Base-by-base conservation (phyloP, 768 basidiomycete species). In the Gelatoporia subvermispora region DNA sequence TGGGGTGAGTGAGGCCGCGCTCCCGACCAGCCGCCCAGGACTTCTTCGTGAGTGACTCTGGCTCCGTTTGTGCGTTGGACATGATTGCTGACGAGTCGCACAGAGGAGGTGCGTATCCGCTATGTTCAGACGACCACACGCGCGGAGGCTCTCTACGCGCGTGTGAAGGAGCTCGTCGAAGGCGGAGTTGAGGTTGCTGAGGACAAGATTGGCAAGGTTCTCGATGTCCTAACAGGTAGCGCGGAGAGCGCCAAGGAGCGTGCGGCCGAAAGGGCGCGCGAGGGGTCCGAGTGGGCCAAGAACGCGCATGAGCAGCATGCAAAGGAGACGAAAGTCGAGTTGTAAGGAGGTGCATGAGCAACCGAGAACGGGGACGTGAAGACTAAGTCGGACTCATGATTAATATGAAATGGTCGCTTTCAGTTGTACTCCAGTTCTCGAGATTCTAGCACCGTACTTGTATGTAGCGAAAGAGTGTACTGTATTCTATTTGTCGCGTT, bases 91-190 rank as follows among this genome's bases (percentile, higher is more conserved):
- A 56, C 18, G 3, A 28, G 35, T 23, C 8, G 11, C 37, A 15
- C 60, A 86, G 82, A 88, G 70, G 85, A 90, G 66, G 78, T 78
- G 1, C 84, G 88, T 34, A 82, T 91, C 57, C 84, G 83, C 46
- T 93, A 84, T 78, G 77, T 89, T 35, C 82, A 90, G 65, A 68
- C 79, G 3, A 71, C 76, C 38, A 76, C 66, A 48, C 72, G 71
- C 52, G 74, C 82, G 15, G 80, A 88, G 49, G 70, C 66, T 4
- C 55, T 88, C 11, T 77, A 85, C 58, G 65, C 67, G 23, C 77
- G 72, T 53, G 77, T 96, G 58, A 75, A 76, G 51, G 83, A 87
- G 8, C 71, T 84, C 28, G 69, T 94, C 39, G 75, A 82, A 48
- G 73, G 70, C 17, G 81, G 85, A 35, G 79, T 89, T 21, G 81